Conservation (phyloP, 441 rosid genomes). For the Populus hybrid region DNA sequence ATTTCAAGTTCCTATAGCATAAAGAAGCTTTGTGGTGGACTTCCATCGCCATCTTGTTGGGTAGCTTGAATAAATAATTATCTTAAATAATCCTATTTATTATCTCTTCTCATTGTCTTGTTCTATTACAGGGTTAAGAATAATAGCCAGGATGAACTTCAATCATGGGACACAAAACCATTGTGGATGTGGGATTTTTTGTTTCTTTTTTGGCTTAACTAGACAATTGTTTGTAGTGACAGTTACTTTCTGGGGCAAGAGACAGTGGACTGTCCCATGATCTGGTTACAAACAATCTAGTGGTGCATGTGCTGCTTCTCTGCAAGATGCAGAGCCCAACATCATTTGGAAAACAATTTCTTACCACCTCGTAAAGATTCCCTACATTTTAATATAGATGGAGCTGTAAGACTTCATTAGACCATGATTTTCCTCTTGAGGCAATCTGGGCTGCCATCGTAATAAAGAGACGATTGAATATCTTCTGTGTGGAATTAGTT, state of each 20-base stretch:
- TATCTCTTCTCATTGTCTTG: not conserved
- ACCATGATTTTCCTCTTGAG: too few relatives aligned
- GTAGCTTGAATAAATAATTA: too few relatives aligned
- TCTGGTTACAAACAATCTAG: conserved; percentile 6
- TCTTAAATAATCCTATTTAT: not conserved
- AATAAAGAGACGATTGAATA: too few relatives aligned
- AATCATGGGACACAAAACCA: not conserved
- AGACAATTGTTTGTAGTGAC: not conserved
- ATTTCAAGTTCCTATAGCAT: conserved; percentile 4
- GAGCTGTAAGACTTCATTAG: not conserved
- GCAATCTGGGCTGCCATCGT: too few relatives aligned
- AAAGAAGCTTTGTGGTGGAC: not conserved
- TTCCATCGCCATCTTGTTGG: not conserved
- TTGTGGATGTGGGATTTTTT: not conserved
- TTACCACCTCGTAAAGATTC: conserved; percentile 5
- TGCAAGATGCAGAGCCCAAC: not conserved
- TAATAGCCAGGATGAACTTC: not conserved
- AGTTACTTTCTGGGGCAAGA: not conserved
- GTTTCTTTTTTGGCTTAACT: not conserved
- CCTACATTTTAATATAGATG: not conserved
- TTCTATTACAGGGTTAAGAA: not conserved
- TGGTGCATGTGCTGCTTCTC: conserved; percentile 9
- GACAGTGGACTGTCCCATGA: conserved; percentile 9
- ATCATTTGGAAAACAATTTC: not conserved
- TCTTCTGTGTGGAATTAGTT: too few relatives aligned